Evolutionary conservation across 2,329 filamentous ascomycete genomes (phyloP).

Genomic region (Xylaria sp.): DNA sequence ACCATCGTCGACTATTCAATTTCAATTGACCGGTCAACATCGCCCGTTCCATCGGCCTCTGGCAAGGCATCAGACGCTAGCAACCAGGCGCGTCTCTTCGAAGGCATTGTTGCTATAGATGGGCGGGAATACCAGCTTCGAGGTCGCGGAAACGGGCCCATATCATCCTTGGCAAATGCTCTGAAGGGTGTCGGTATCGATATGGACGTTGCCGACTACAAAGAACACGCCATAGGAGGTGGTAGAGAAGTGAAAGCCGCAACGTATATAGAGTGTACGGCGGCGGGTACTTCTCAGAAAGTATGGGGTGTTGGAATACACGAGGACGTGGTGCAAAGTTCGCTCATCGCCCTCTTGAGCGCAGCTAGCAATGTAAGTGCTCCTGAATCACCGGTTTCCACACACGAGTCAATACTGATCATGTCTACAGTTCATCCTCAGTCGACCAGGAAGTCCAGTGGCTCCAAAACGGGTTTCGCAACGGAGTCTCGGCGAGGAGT

Average conservation of each 20-base stretch:
- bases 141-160: conserved; percentile 85
- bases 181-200: conserved; percentile 79
- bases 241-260: conserved; percentile 88
- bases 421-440: conserved; percentile 67
- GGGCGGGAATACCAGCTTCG: conserved; percentile 76
- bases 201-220: conserved; percentile 91
- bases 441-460: conserved; percentile 69
- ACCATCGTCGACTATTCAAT: conserved; percentile 90
- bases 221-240: conserved; percentile 88
- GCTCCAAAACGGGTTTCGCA: conserved; percentile 61
- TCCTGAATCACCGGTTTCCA: conserved; percentile 1
- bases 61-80: conserved; percentile 77
- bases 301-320: conserved; percentile 94
- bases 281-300: conserved; percentile 65
- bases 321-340: conserved; percentile 88
- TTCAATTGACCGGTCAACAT: conserved; percentile 76
- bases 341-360: conserved; percentile 80
- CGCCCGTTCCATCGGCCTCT: conserved; percentile 67
- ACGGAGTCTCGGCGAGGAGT: conserved; percentile 47
- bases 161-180: conserved; percentile 85
- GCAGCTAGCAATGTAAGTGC: conserved; percentile 81
- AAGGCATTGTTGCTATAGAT: conserved; percentile 82
- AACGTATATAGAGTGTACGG: conserved; percentile 88
- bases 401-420: conserved; percentile 12
- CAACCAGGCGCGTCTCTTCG: conserved; percentile 80